Evolutionary conservation across 2,329 filamentous ascomycete species (phyloP).

Genomic region (Hypomyces perniciosus): DNA sequence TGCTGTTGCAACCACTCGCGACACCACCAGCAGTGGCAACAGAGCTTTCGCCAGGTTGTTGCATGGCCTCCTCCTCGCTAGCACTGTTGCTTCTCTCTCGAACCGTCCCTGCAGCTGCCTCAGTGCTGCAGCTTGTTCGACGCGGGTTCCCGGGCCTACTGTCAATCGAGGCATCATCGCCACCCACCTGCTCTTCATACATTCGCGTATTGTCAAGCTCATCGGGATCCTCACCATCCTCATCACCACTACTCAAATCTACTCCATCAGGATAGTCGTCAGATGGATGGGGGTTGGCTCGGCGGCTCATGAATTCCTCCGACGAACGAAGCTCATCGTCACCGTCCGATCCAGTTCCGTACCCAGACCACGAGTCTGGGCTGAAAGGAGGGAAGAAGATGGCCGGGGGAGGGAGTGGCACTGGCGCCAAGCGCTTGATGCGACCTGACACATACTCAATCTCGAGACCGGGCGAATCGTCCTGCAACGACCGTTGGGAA

Average conservation of each 20-base stretch:
- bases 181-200: conserved; percentile 5
- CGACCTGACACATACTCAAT: conserved; percentile 42
- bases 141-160: conserved; percentile 11
- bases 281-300: conserved; percentile 33
- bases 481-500: conserved; percentile 1
- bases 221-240: conserved; percentile 36
- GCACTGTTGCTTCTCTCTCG: conserved; percentile 28
- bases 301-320: conserved; percentile 27
- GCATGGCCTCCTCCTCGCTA: conserved; percentile 19
- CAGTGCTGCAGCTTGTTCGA: conserved; percentile 26
- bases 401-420: conserved; percentile 45
- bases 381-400: conserved; percentile 47
- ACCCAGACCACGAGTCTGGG: conserved; percentile 31
- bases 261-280: conserved; percentile 36
- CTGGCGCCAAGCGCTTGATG: conserved; percentile 39
- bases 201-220: conserved; percentile 30
- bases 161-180: background rate
- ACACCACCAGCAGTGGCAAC: conserved; percentile 35
- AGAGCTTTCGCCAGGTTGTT: conserved; percentile 29
- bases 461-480: conserved; percentile 21
- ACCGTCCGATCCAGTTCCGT: conserved; percentile 21
- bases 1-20: conserved; percentile 34
- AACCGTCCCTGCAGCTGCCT: conserved; percentile 26
- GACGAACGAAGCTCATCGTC: conserved; percentile 25
- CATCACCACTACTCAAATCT: conserved; percentile 36